Percentiles rank a stretch among this genome's conserved stretches.
Conservation (phyloP, 768 basidiomycete species). For the Tricholoma terreum region DNA sequence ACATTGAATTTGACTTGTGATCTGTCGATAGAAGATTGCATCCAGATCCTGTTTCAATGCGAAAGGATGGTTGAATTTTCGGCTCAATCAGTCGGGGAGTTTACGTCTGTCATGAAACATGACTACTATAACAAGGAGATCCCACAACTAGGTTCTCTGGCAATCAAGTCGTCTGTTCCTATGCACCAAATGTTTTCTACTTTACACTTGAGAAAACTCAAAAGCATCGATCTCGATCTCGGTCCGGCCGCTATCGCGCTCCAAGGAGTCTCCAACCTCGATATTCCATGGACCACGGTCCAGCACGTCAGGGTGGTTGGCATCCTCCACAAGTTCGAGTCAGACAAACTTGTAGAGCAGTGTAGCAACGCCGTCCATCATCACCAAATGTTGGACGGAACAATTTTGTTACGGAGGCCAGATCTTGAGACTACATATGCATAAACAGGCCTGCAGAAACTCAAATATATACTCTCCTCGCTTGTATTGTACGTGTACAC, state of each 20-base stretch:
- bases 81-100: background rate
- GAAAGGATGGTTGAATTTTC: background rate
- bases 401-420: too few species aligned
- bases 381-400: background rate
- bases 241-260: background rate
- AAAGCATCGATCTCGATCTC: background rate
- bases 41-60: background rate
- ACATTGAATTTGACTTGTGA: background rate
- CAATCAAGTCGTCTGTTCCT: background rate
- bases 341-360: background rate
- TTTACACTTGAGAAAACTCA: background rate
- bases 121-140: background rate
- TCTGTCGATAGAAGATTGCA: background rate
- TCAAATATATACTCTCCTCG: too few species aligned
- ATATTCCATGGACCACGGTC: background rate
- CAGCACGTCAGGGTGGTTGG: background rate
- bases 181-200: background rate
- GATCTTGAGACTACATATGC: too few species aligned
- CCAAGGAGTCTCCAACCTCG: background rate
- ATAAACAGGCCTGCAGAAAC: too few species aligned
- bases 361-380: background rate
- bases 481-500: too few species aligned
- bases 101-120: background rate
- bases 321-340: background rate
- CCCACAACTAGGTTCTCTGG: background rate